A percentile compares a stretch with the other conserved stretches of the same genome.
Evolutionary conservation across 2,329 filamentous ascomycete species (phyloP).

Genomic region (Colletotrichum theobromicola): DNA sequence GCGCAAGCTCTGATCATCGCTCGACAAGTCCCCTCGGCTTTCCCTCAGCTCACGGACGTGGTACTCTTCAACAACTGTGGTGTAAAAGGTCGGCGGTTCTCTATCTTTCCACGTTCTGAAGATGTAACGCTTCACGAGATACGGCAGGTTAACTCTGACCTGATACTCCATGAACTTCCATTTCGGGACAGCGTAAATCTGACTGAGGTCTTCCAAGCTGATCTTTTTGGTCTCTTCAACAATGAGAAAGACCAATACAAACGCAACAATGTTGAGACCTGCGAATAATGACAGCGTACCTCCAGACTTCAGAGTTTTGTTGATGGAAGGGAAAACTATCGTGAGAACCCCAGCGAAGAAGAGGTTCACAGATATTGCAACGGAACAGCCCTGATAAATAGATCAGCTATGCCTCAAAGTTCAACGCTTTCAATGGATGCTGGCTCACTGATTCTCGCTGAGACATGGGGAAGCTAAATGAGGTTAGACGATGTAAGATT

Average conservation of each 20-base stretch:
- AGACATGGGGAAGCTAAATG: neutral
- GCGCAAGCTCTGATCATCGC: neutral
- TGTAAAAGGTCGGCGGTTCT: neutral
- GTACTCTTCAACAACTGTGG: neutral
- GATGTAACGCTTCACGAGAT: neutral
- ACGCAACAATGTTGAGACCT: conserved; percentile 49
- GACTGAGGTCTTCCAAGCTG: conserved; percentile 42
- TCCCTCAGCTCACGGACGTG: neutral
- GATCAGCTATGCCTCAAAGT: neutral
- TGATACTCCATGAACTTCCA: conserved; percentile 32
- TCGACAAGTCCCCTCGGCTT: neutral
- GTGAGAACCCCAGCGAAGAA: neutral
- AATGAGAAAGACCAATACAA: conserved; percentile 47
- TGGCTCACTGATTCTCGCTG: neutral
- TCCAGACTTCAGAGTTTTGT: neutral
- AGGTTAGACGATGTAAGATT: neutral
- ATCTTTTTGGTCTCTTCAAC: conserved; percentile 46
- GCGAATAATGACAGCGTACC: neutral
- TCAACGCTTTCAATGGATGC: neutral
- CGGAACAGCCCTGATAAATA: neutral
- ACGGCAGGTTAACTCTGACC: neutral
- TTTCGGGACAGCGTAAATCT: conserved; percentile 42
- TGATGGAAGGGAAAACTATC: neutral
- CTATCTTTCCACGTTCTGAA: neutral
- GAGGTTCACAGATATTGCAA: neutral